Evolutionary conservation across 306 rosid species (phyloP), one percentile per base, ranked within the genome.

Genomic region (Cicer cuneatum): DNA sequence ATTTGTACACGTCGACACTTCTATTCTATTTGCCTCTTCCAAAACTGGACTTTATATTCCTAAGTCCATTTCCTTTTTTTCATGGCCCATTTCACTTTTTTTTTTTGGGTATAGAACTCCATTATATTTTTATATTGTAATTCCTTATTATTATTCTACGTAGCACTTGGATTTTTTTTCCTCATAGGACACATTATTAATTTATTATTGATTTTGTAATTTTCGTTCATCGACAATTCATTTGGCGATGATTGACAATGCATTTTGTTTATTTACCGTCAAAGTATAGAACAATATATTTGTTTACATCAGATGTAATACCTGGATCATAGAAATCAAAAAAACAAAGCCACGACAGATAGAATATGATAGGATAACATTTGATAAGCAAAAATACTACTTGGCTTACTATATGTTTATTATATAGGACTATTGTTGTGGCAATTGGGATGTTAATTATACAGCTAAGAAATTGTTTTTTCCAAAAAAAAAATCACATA

Each of bases 1-100:
- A 59, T 11, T 33, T 38, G 16, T 35, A 77, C 83, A 81, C 85
- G 83, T 81, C 53, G n/a, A 53, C 78, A 5, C 63, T 75, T 69
- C 61, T 29, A 54, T 33, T 18, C 60, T 54, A n/a, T n/a, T n/a
- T n/a, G n/a, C 11, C 11, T 54, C 37, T 0, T 10, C 7, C 2
- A n/a, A n/a, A 5, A 24, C 14, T 57, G 68, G 82, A 40, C 76
- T 69, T 12, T 5, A 15, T 7, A 12, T 15, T 48, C 12, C 2
- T n/a, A 39, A 39, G 24, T 68, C 71, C 71, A 69, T 19, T 21
- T 7, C 16, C 3, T 51, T 49, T 2, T 2, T 58, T 37, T 54
- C 67, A 45, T 38, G 72, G 82, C 77, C 82, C 76, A 51, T 51
- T 15, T 51, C 24, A 48, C 7, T 48, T 1, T 48, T 41, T 12